These are phyloP conservation scores for Polysphondylium violaceum DNA, from an alignment of 78 protist species.

Conservation along the genomic window DNA sequence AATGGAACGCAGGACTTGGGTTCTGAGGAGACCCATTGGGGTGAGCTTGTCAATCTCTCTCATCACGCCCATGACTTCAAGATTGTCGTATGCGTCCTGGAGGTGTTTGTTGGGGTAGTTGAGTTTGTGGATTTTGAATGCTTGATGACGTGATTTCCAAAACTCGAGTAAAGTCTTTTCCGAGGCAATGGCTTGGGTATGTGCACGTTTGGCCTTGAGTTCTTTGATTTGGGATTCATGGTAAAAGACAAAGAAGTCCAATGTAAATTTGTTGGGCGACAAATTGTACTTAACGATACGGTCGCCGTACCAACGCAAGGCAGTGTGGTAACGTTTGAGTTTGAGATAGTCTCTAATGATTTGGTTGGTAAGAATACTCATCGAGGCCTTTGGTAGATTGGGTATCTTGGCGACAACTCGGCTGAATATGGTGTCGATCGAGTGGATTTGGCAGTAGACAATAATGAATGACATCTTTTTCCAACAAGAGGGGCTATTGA, in stretches of 20 bases:
- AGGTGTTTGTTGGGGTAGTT: background rate
- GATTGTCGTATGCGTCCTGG: background rate
- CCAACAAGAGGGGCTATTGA: background rate
- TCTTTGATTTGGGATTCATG: background rate
- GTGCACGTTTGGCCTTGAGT: background rate
- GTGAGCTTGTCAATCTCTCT: background rate
- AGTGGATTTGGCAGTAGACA: background rate
- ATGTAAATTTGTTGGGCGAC: background rate
- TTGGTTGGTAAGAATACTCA: background rate
- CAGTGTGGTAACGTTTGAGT: background rate
- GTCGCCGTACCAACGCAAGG: slow-evolving; percentile 8
- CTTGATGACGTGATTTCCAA: too few relatives aligned
- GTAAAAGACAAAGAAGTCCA: background rate
- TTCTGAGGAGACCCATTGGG: background rate
- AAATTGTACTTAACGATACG: background rate
- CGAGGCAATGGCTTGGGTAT: background rate
- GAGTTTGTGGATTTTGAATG: background rate
- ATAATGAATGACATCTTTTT: background rate
- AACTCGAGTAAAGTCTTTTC: background rate
- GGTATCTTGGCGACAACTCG: too few relatives aligned
- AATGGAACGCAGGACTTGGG: background rate
- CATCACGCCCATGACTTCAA: background rate
- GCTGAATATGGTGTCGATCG: too few relatives aligned
- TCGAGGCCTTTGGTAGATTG: background rate
- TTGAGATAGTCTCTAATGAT: slow-evolving; percentile 5